Conservation (phyloP, 345 rosid genomes). For the Pistacia integerrima region DNA sequence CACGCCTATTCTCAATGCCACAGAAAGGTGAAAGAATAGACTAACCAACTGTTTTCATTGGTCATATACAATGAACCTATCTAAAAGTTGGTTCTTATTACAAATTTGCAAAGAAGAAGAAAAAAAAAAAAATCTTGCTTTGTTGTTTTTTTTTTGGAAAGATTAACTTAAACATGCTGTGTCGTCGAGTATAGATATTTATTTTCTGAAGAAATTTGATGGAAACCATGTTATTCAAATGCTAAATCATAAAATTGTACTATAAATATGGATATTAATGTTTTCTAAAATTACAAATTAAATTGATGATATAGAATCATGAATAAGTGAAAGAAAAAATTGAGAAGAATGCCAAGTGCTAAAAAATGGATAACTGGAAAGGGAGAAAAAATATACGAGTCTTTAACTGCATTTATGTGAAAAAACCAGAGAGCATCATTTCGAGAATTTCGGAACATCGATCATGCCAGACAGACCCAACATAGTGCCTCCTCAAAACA, state of each 20-base stretch:
- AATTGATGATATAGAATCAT: background rate
- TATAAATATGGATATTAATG: background rate
- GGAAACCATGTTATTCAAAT: background rate
- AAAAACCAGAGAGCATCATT: constrained; percentile 25
- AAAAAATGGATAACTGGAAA: background rate
- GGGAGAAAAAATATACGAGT: background rate
- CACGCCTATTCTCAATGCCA: background rate
- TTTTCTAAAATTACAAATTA: background rate
- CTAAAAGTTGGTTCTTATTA: constrained; percentile 14
- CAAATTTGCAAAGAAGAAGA: background rate
- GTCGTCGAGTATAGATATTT: too few species aligned
- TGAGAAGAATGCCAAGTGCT: background rate
- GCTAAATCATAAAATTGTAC: too few species aligned
- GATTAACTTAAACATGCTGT: too few species aligned
- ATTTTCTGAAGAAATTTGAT: too few species aligned
- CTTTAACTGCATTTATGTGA: background rate
- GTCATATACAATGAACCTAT: background rate
- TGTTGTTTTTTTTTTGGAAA: background rate
- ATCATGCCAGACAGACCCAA: constrained; percentile 52
- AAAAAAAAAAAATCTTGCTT: constrained; percentile 3
- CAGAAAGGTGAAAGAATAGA: background rate
- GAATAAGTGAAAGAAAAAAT: background rate
- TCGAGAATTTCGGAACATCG: constrained; percentile 49
- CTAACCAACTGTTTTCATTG: background rate
- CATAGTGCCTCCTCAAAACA: constrained; percentile 42